A percentile compares a stretch with the other conserved stretches of the same genome.
phyloP scores from a whole-genome alignment of 345 rosid species.

The Pistacia integerrima region DNA sequence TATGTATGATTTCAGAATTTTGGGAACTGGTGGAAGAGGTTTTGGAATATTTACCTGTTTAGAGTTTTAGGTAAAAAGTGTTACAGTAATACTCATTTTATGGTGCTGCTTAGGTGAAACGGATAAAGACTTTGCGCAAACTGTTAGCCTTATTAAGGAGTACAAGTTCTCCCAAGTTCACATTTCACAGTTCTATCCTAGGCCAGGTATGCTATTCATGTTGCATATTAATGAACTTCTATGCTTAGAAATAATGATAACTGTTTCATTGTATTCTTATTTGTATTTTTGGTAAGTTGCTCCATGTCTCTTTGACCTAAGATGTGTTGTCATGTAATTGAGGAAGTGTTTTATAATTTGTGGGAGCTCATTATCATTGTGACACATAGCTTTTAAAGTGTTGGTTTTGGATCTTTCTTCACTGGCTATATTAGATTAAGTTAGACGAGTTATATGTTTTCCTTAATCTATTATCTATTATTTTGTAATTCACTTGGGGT shows the following conservation, averaged over 20 bases:
- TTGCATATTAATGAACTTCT: slow-evolving; percentile 2
- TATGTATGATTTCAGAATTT: not conserved
- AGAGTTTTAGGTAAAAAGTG: not conserved
- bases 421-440: not conserved
- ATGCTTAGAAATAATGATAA: not conserved
- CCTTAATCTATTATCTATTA: not conserved
- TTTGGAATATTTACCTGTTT: not conserved
- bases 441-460: not conserved
- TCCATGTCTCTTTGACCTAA: not conserved
- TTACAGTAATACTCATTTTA: slow-evolving; percentile 1
- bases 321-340: not conserved
- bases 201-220: slow-evolving; percentile 60
- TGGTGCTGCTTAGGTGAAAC: slow-evolving; percentile 70
- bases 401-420: too few species aligned
- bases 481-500: not conserved
- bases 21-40: not conserved
- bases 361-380: not conserved
- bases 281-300: not conserved
- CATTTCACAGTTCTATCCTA: slow-evolving; percentile 95
- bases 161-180: slow-evolving; percentile 92
- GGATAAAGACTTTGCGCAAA: slow-evolving; percentile 82
- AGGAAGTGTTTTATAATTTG: not conserved
- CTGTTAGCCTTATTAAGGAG: slow-evolving; percentile 67
- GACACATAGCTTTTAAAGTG: too few species aligned
- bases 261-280: not conserved